Evolutionary conservation across 2,329 filamentous ascomycete genomes (phyloP).

Genomic region (Orbilia brochopaga): DNA sequence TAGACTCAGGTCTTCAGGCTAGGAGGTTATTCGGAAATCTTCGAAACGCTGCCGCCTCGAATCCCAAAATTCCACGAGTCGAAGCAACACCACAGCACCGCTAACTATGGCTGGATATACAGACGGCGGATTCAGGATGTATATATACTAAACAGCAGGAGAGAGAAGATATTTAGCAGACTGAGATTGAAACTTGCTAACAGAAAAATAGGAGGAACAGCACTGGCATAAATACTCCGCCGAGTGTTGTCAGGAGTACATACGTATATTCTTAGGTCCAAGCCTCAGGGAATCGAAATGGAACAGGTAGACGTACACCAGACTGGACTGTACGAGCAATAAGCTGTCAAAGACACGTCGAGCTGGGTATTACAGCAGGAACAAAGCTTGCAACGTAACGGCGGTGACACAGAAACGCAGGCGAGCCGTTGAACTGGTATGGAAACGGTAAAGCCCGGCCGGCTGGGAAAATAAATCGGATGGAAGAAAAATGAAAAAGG

Average conservation of each 20-base stretch:
- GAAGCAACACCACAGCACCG: background rate
- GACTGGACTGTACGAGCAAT: conserved; percentile 26
- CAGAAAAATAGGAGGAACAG: no score
- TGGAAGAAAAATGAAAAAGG: background rate
- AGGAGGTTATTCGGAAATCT: no score
- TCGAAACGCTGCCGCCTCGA: no score
- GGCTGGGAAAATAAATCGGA: background rate
- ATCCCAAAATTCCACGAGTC: background rate
- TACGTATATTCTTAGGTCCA: no score
- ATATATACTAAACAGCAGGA: conserved; percentile 1
- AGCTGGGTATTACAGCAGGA: conserved; percentile 49
- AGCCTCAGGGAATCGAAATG: no score
- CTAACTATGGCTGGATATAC: no score
- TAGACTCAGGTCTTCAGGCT: background rate
- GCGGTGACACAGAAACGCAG: conserved; percentile 44
- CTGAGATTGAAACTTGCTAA: no score
- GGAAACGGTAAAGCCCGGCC: background rate
- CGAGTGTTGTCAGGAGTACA: no score
- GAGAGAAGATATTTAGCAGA: no score
- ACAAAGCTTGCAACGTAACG: conserved; percentile 20
- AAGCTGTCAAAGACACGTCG: conserved; percentile 51
- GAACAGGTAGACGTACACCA: background rate
- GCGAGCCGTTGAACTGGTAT: conserved; percentile 44
- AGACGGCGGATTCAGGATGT: background rate
- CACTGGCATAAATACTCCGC: no score